These are phyloP conservation scores for Macadamia integrifolia DNA, from an alignment of 164 flowering plant genomes.

Conservation along the genomic window DNA sequence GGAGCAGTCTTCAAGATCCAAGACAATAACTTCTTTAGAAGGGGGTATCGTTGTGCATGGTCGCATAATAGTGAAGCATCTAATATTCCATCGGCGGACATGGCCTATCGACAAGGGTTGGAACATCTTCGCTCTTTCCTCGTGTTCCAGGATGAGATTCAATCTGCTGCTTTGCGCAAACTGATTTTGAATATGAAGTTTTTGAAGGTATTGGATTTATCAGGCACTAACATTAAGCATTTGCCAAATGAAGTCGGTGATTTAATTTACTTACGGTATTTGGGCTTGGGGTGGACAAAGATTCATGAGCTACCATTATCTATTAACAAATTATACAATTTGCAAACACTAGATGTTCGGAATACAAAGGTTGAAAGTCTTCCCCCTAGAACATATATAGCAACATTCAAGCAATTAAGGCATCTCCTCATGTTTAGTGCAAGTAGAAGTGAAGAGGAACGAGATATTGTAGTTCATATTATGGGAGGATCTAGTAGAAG, in stretches of 20 bases:
- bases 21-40: no score
- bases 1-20: neutral
- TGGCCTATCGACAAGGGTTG: neutral
- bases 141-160: neutral
- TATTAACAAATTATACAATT: neutral
- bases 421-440: neutral
- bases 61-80: neutral
- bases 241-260: constrained; percentile 12
- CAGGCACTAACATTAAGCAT: neutral
- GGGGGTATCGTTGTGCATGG: neutral
- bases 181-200: neutral
- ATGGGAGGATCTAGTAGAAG: no score
- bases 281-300: constrained; percentile 2
- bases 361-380: neutral
- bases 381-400: constrained; percentile 1
- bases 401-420: neutral
- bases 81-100: neutral
- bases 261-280: constrained; percentile 15
- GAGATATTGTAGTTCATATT: no score
- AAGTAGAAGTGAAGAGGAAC: no score
- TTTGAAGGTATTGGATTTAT: constrained; percentile 11
- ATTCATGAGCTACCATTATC: constrained; percentile 4
- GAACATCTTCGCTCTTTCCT: neutral
- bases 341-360: constrained; percentile 16
- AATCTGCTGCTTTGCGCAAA: neutral